Percentiles rank a stretch among this genome's conserved stretches.
Conservation (phyloP, 2,329 filamentous ascomycete species). For the Didymella arachidicola region DNA sequence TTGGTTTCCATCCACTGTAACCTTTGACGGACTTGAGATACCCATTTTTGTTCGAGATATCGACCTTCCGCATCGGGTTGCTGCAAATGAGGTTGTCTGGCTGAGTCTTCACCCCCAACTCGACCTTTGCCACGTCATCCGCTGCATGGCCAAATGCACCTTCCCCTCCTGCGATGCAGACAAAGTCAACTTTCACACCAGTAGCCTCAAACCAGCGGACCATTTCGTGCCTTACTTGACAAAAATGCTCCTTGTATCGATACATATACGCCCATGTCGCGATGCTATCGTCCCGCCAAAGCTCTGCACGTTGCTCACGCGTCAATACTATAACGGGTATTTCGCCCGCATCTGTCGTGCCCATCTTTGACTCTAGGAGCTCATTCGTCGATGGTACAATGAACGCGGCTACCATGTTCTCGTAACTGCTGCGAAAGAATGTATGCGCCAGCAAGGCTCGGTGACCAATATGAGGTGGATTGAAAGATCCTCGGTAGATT, state of each 20-base stretch:
- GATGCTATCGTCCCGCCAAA: not conserved
- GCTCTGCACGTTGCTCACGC: not conserved
- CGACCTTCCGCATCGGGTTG: no score
- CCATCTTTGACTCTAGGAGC: not conserved
- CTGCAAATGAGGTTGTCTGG: no score
- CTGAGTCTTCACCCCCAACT: no score
- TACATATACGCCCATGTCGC: not conserved
- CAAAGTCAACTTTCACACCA: not conserved
- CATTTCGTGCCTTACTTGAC: not conserved
- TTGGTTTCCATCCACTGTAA: no score
- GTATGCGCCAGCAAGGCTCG: not conserved
- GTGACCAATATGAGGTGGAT: not conserved
- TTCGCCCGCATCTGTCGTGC: not conserved
- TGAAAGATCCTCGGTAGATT: not conserved
- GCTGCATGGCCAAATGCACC: not conserved
- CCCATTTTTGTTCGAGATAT: no score
- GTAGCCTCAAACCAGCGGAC: not conserved
- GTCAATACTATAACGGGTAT: not conserved
- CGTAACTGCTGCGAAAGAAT: not conserved
- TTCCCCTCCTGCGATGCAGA: not conserved
- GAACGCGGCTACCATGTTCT: not conserved
- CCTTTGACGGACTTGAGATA: no score
- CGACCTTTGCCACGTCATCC: no score
- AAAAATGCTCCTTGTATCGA: not conserved
- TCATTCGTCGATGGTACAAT: not conserved